Evolutionary conservation across 352 stramenopile genomes (phyloP), one percentile per base, ranked within the genome.

Genomic region (Phytophthora chlamydospora): DNA sequence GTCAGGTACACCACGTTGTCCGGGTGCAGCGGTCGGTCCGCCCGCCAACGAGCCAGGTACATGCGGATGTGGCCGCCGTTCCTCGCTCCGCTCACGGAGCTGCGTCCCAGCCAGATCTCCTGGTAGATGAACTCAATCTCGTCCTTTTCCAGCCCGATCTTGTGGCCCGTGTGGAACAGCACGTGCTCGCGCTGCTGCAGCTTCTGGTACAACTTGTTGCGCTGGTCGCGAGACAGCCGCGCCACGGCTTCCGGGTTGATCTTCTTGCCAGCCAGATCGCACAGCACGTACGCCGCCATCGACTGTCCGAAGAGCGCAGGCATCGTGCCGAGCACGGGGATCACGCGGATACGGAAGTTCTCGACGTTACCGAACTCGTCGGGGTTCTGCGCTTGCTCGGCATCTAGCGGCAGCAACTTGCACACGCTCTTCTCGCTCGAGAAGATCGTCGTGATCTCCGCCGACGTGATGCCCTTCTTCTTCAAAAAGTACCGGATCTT

Each of bases 271-370:
- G 94, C 95, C 14, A 99, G 62, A 40, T 98, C 89, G 57, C 95
- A 98, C 17, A 99, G 71, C 36, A 98, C 90, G 66, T 95, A 95
- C 6, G 95, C 86, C 2, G 97, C 97, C 78, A 99, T 97, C 17
- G 96, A 88, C 70, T 99, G 95, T n/a, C 97, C 96, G 73, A 99
- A 98, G 52, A 99, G 96, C 32, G 97, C 96, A 0, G 98, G 98
- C 74, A 89, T 91, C 57, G 77, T 91, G 29, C 97, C 96, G 7
- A 99, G 73, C 19, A 99, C 97, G 0, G 97, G 97, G 46, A 99
- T 93, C 24, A 99, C 90, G 24, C 97, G 91, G 40, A 99, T 90
- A 34, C 97, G 85, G 72, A 99, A 98, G 54, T 98, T 96, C 56
- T 98, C 95, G 21, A 99, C 89, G 49, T 92, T 97, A 52, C 96